Percentiles rank a stretch among this genome's conserved stretches.
phyloP scores from a whole-genome alignment of 305 asterid species.

The Fraxinus greggii region DNA sequence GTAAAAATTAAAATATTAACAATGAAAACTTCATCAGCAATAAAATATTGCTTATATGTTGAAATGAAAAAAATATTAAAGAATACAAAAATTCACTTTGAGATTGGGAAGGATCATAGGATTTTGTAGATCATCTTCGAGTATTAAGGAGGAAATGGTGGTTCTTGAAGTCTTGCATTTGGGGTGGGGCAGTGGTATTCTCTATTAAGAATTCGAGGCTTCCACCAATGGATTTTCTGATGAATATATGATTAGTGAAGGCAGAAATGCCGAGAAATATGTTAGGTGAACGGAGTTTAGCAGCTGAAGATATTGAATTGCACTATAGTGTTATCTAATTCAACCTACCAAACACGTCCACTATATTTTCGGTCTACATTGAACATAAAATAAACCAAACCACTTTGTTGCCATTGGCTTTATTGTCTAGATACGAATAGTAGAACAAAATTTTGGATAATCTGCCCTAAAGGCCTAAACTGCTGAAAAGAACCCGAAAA shows the following conservation, averaged over 20 bases:
- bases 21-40: neutral
- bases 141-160: neutral
- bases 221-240: neutral
- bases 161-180: neutral
- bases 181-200: neutral
- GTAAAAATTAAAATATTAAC: neutral
- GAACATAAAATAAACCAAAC: neutral
- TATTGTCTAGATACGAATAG: neutral
- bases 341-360: neutral
- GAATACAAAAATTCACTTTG: neutral
- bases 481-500: neutral
- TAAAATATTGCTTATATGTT: neutral
- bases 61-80: neutral
- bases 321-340: neutral
- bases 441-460: neutral
- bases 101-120: neutral
- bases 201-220: neutral
- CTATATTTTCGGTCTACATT: neutral
- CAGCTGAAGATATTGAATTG: neutral
- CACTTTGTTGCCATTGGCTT: neutral
- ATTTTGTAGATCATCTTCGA: neutral
- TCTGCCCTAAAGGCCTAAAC: neutral
- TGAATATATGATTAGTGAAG: neutral
- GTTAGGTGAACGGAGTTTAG: neutral
- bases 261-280: neutral